phyloP scores from a whole-genome alignment of 768 basidiomycete species.

The Hericium erinaceus region DNA sequence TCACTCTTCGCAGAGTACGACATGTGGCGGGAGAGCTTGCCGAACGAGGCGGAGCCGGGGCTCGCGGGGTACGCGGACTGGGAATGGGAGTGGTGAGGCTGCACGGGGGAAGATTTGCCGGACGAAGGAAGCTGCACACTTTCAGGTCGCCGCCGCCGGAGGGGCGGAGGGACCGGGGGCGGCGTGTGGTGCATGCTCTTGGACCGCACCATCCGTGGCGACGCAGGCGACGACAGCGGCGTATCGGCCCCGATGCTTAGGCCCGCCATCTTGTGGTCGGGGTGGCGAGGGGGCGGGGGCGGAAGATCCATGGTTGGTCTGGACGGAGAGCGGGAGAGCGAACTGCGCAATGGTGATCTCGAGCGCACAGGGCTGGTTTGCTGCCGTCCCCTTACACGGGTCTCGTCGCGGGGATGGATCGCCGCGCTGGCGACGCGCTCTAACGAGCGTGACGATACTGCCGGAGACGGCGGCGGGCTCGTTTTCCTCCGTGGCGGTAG shows the following conservation, averaged over 20 bases:
- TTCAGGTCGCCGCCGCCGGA: conserved; percentile 48
- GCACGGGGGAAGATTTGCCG: not conserved
- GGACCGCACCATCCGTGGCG: conserved; percentile 38
- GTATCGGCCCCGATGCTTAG: conserved; percentile 7
- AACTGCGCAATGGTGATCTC: not conserved
- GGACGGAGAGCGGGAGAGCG: conserved; percentile 19
- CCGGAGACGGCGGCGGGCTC: conserved; percentile 24
- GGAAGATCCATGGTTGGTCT: conserved; percentile 25
- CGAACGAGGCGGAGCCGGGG: conserved; percentile 1
- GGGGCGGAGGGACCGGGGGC: conserved; percentile 32
- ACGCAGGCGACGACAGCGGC: conserved; percentile 14
- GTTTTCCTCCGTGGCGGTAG: conserved; percentile 28
- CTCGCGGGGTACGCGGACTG: conserved; percentile 9
- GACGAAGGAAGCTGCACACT: conserved; percentile 41
- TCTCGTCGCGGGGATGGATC: conserved; percentile 7
- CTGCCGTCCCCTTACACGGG: not conserved
- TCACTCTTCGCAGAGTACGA: conserved; percentile 19
- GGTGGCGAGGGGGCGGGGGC: conserved; percentile 44
- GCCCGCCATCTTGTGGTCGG: conserved; percentile 33
- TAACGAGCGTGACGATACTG: conserved; percentile 27
- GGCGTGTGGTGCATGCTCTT: conserved; percentile 44
- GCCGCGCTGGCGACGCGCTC: conserved; percentile 34
- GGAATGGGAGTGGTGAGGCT: not conserved
- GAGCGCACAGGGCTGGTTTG: not conserved
- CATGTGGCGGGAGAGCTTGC: conserved; percentile 28